phyloP scores from a whole-genome alignment of 1,139 yeast species.

The Scheffersomyces lignicola region DNA sequence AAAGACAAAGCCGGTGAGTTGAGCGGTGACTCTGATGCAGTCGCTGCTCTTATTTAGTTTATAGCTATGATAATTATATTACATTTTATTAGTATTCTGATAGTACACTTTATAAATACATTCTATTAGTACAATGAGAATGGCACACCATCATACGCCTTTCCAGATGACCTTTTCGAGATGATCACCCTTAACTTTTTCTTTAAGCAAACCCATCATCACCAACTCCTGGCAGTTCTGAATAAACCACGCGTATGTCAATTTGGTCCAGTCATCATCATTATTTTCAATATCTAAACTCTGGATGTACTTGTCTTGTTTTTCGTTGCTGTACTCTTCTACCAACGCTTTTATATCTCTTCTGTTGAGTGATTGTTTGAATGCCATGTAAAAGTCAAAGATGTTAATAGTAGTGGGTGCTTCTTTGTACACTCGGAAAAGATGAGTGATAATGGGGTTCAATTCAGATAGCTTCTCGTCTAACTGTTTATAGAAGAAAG shows the following conservation, averaged over 20 bases:
- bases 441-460: slow-evolving; percentile 55
- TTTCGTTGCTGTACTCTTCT: slow-evolving; percentile 1
- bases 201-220: slow-evolving; percentile 41
- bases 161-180: slow-evolving; percentile 48
- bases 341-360: slow-evolving; percentile 26
- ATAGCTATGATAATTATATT: too few species aligned
- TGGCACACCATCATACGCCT: slow-evolving; percentile 26
- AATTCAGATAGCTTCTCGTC: slow-evolving; percentile 12
- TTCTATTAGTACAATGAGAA: neutral
- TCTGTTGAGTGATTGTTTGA: slow-evolving; percentile 54
- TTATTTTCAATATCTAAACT: slow-evolving; percentile 18
- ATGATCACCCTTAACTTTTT: slow-evolving; percentile 46
- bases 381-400: slow-evolving; percentile 75
- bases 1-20: neutral
- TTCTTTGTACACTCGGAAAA: slow-evolving; percentile 75
- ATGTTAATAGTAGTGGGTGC: slow-evolving; percentile 75
- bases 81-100: neutral
- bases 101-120: neutral
- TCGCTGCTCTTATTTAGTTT: neutral
- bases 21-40: slow-evolving; percentile 1
- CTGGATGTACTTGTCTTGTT: neutral
- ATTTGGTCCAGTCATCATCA: slow-evolving; percentile 43
- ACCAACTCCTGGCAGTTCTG: slow-evolving; percentile 44
- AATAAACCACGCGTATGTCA: slow-evolving; percentile 42
- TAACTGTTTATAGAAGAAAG: slow-evolving; percentile 14